Base-by-base conservation (phyloP, 2,329 filamentous ascomycete genomes). In the Corniculantispora saksenae region DNA sequence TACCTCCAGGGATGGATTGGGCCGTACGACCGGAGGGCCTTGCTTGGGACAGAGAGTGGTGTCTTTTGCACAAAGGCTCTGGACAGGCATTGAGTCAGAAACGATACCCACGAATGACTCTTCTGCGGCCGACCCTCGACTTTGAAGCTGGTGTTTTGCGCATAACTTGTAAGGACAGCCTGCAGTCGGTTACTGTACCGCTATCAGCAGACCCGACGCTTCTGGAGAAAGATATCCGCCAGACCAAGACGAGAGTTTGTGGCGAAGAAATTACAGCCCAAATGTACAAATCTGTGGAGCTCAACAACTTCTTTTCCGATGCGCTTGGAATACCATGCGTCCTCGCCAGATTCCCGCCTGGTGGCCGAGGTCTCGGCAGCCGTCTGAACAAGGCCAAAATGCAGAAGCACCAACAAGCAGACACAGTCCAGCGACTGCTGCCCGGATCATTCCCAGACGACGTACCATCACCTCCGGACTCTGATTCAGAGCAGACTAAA, bases 11-110 rank as follows among this genome's bases (percentile, higher is more conserved):
- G 2, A 80, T 79, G 9, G 73, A 82, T 17, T 99, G 95, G 95
- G 88, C 91, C 70, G 84, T 98, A 23, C 87, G 86, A 63, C 82
- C 85, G 9, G 93, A 97, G 78, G 95, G 95, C 0, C 82, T 99
- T 2, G 91, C 89, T 10, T 98, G 94, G 93, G 95, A 99, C 75
- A 86, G 95, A 67, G 94, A 98, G 80, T 99, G 95, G 94, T 98
- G 94, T 77, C 81, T 99, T 23, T 83, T 99, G 17, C 94, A 97
- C 74, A 86, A 89, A 72, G 93, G 92, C 51, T 96, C 94, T 1
- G 91, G 92, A 0, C 88, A 89, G 70, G 93, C 91, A 7, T 81
- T 99, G 62, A 97, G 87, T 73, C 94, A 98, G 77, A 99, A 98
- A 78, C 84, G 89, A 68, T 90, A 95, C 73, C 92, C 94, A 2